Evolutionary conservation across 2,329 filamentous ascomycete genomes (phyloP).

Genomic region (Diaporthe vaccinii): DNA sequence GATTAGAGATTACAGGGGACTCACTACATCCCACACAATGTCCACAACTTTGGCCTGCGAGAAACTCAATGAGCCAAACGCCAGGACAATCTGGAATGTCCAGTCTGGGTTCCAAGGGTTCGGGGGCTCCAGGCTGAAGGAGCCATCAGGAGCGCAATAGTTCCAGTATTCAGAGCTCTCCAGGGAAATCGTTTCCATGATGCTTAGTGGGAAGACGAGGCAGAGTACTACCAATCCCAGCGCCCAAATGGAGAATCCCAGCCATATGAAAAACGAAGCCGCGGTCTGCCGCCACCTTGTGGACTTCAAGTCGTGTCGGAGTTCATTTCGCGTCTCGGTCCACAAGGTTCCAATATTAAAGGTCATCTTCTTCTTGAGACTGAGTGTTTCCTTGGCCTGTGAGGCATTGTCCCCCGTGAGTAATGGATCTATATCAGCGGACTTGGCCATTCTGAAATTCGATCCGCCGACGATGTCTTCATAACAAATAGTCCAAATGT

Average conservation of each 20-base stretch:
- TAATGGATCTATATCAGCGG: constrained; percentile 13
- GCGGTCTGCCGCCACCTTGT: constrained; percentile 7
- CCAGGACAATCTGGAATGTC: constrained; percentile 45
- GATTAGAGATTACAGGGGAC: neutral
- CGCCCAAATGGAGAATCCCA: neutral
- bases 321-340: neutral
- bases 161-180: neutral
- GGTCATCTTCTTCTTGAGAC: neutral
- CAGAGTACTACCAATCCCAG: neutral
- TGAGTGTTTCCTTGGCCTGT: too few relatives aligned
- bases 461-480: neutral
- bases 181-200: neutral
- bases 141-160: constrained; percentile 24
- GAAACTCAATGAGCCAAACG: constrained; percentile 44
- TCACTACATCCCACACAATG: constrained; percentile 48
- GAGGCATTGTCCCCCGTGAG: neutral
- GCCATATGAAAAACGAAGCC: neutral
- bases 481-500: neutral
- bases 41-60: constrained; percentile 47
- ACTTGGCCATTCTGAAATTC: neutral
- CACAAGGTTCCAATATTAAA: neutral
- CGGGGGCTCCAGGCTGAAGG: constrained; percentile 4
- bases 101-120: constrained; percentile 41
- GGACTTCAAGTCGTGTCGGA: constrained; percentile 18
- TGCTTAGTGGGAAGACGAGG: neutral